Evolutionary conservation across 2,329 filamentous ascomycete species (phyloP), one percentile per base, ranked within the genome.

Genomic region (Stagonosporopsis cucurbitacearum): DNA sequence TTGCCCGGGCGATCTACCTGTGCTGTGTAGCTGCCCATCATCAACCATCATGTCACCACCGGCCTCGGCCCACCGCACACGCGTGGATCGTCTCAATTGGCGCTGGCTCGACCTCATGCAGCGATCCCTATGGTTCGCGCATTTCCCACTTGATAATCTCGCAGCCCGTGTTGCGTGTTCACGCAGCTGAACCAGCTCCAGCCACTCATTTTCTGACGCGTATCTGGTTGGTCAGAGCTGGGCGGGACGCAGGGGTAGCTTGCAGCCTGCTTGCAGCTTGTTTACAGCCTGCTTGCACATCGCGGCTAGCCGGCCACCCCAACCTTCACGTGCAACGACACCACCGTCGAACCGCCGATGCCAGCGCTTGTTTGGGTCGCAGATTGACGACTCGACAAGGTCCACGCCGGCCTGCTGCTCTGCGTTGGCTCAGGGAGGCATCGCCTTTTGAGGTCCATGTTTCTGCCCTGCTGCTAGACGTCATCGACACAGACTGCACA

Each of bases 1-100:
- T 69, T 67, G 67, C 61, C 66, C 58, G 26, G 63, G 57, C 62
- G 53, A 71, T 67, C 49, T 55, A n/a, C n/a, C n/a, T n/a, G n/a
- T n/a, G n/a, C n/a, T n/a, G n/a, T n/a, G n/a, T n/a, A n/a, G n/a
- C n/a, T n/a, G n/a, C n/a, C n/a, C n/a, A n/a, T n/a, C n/a, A n/a
- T n/a, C n/a, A n/a, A n/a, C n/a, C n/a, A n/a, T n/a, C n/a, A n/a
- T n/a, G 32, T 35, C 53, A 55, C 28, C 53, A 28, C 36, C 59
- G 61, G 6, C 9, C 3, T 57, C 54, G 53, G 40, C 50, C 60
- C 41, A 59, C 51, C 30, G 12, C 41, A 57, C 59, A 57, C 58
- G 64, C 71, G 72, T 75, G 71, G 71, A 67, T 60, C 57, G 2
- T 42, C 45, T 56, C 70, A 63, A 75, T 75, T 75, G 72, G 63